phyloP scores from a whole-genome alignment of 1,284 basidiomycete genomes.

The Entoloma clypeatum region DNA sequence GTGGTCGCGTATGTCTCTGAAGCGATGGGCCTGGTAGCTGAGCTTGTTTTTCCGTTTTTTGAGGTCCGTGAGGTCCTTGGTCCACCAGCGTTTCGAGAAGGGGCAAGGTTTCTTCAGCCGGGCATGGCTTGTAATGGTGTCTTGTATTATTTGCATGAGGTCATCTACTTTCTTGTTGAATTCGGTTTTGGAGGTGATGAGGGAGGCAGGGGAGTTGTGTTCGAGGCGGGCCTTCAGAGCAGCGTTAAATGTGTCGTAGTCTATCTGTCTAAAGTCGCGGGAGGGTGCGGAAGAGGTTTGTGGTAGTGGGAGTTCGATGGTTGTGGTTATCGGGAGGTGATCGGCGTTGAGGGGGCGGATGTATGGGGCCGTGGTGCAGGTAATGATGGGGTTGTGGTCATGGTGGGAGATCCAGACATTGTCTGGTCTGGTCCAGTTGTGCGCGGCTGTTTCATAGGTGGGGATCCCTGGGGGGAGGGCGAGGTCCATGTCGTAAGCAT shows the following conservation, averaged over 20 bases:
- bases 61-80: not conserved
- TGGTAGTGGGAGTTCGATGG: slow-evolving; percentile 1
- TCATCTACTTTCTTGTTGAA: too few relatives aligned
- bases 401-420: slow-evolving; percentile 6
- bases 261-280: not conserved
- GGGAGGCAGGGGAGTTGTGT: not conserved
- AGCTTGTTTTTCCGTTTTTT: not conserved
- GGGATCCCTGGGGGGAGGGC: slow-evolving; percentile 4
- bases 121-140: not conserved
- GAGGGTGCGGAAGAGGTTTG: not conserved
- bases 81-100: slow-evolving; percentile 5
- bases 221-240: not conserved
- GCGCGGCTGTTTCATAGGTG: not conserved
- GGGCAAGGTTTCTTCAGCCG: not conserved
- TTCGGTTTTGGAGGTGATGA: not conserved
- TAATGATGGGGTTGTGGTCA: slow-evolving; percentile 3
- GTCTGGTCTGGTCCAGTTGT: slow-evolving; percentile 10
- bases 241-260: slow-evolving; percentile 1
- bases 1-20: too few relatives aligned
- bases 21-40: too few relatives aligned
- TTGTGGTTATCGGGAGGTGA: slow-evolving; percentile 10
- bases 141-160: slow-evolving; percentile 4
- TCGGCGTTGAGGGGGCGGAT: slow-evolving; percentile 3
- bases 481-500: slow-evolving; percentile 6
- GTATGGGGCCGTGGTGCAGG: not conserved